Base-by-base conservation (phyloP, 257 asterid genomes). In the Anisodus tanguticus region DNA sequence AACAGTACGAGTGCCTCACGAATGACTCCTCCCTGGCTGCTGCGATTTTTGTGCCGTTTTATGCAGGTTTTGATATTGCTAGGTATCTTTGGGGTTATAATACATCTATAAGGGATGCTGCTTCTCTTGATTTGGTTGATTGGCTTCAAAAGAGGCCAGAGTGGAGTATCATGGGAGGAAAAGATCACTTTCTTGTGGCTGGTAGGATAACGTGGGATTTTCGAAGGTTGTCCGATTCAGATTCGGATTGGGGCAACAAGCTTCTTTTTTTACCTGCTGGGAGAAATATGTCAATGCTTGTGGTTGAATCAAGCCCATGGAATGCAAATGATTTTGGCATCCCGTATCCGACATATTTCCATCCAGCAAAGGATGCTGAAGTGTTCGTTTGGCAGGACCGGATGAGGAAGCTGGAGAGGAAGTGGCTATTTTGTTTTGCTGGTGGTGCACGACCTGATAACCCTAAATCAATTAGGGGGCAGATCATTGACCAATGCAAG, bases 161-260 rank as follows among this genome's bases (percentile, higher is more conserved):
- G 53, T 95, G 98, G 98, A 70, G 84, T 11, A 84, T 93, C 54
- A 95, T 95, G 98, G 97, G 97, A 8, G 98, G 98, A 2, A 95
- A 88, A 88, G 98, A 93, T 86, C 98, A 95, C 79, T 95, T 95
- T 84, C 94, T 95, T 8, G 98, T 95, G 10, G 98, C 94, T 3
- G 98, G 97, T 10, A 88, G 98, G 90, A 95, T 93, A 80, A 95
- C 98, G 1, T 95, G 98, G 98, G 98, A 95, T 85, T 95, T 95
- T 80, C 84, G 98, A 89, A 90, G 98, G 69, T 80, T 88, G 35
- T 31, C 35, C 35, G 35, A 31, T 31, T 31, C 35, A 68, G 92
- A 92, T 0, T 87, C 93, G 0, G 96, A 90, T 63, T 95, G 98
- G 98, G 98, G 98, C 7, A 95, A 92, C 89, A 93, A 93, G 89